A percentile compares a stretch with the other conserved stretches of the same genome.
phyloP scores from a whole-genome alignment of 1,139 yeast genomes.

The Saccharomyces hybrid region DNA sequence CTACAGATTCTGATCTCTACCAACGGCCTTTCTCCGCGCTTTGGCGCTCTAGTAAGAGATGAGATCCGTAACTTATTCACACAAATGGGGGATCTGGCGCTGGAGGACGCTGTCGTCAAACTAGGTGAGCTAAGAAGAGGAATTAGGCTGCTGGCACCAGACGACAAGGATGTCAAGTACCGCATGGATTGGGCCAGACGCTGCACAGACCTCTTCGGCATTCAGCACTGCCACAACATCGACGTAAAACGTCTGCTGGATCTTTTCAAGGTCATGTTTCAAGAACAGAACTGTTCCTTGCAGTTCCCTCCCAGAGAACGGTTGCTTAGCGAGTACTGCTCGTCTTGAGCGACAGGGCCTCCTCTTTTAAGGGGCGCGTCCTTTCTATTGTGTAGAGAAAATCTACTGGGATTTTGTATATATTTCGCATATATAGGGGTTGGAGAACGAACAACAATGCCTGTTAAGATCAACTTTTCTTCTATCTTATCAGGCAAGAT shows the following conservation, averaged over 20 bases:
- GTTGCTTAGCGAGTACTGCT: slow-evolving; percentile 6
- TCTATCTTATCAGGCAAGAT: background rate
- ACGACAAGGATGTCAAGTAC: slow-evolving; percentile 16
- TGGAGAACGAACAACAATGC: background rate
- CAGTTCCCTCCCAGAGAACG: slow-evolving; percentile 6
- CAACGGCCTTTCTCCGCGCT: slow-evolving; percentile 31
- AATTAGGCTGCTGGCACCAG: slow-evolving; percentile 15
- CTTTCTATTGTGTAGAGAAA: background rate
- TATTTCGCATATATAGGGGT: background rate
- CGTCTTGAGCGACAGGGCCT: slow-evolving; percentile 1
- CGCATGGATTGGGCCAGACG: slow-evolving; percentile 31
- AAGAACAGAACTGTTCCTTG: background rate
- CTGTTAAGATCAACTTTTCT: background rate
- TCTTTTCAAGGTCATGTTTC: slow-evolving; percentile 18
- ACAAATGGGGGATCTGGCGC: slow-evolving; percentile 11
- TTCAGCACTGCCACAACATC: slow-evolving; percentile 21
- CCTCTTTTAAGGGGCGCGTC: slow-evolving; percentile 1
- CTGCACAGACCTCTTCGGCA: slow-evolving; percentile 28
- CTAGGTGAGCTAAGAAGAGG: slow-evolving; percentile 22
- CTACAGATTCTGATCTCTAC: slow-evolving; percentile 30
- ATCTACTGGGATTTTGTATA: background rate
- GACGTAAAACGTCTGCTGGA: slow-evolving; percentile 17
- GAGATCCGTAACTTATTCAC: slow-evolving; percentile 19
- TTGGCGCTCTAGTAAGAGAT: slow-evolving; percentile 26
- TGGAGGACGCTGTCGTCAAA: slow-evolving; percentile 21